Base-by-base conservation (phyloP, 306 rosid genomes). In the Hylodesmum podocarpum region DNA sequence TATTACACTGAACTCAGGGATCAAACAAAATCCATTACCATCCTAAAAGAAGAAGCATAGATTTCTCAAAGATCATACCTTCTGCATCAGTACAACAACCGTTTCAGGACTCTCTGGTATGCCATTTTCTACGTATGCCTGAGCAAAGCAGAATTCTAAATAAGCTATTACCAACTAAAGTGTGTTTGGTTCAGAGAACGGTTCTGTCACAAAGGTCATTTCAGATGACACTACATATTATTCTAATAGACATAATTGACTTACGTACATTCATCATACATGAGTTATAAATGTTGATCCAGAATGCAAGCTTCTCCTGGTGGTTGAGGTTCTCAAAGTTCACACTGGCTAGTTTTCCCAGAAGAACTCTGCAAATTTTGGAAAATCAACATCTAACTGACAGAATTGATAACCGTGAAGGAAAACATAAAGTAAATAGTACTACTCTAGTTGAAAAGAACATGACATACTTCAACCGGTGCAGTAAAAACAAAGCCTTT, bases 221-320 rank as follows among this genome's bases (percentile, higher is more conserved):
- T 55, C 59, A 58, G 19, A 47, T 46, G 41, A 49, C 5, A 40
- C 16, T 15, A 63, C 27, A 70, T 34, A n/a, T 59, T 51, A 36
- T 5, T 72, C 49, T 39, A 10, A 24, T 10, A n/a, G 63, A 40
- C 51, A 66, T 22, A 22, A 66, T 3, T 51, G 73, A 74, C 72
- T 12, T 80, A 92, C 97, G 9, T 80, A 92, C 97, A 77, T 90
- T 88, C 86, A 90, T 90, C 94, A 90, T 87, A 87, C 97, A 90
- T 66, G 97, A 90, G 79, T 93, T 93, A 77, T 90, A 90, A 74
- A 89, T 83, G 80, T 93, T 93, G 77, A 90, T 89, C 96, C 97
- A 93, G 80, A 93, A 93, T 0, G 97, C 96, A 65, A 93, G 96
- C 85, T 93, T 93, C 86, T 90, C 94, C 82, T 90, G 97, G 78